These are phyloP conservation scores for Orbilia blumenaviensis DNA, from an alignment of 2,329 filamentous ascomycete genomes.

Conservation along the genomic window DNA sequence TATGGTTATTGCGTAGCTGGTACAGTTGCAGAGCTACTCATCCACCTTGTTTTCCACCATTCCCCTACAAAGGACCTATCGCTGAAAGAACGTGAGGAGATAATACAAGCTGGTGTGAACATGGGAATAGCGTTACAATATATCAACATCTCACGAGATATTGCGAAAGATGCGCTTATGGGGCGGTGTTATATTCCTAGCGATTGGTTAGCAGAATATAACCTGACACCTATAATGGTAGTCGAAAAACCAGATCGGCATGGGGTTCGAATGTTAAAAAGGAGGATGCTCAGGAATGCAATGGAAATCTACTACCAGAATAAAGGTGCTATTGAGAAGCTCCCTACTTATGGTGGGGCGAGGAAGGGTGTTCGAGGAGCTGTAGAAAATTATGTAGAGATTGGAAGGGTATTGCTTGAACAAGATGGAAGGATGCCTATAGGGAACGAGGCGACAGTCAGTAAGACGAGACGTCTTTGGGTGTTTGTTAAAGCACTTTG, in stretches of 20 bases:
- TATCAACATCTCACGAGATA: slow-evolving; percentile 78
- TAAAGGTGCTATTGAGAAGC: slow-evolving; percentile 68
- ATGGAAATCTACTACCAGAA: slow-evolving; percentile 70
- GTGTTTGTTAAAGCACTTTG: slow-evolving; percentile 70
- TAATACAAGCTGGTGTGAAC: slow-evolving; percentile 68
- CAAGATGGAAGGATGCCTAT: slow-evolving; percentile 33
- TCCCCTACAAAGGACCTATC: slow-evolving; percentile 57
- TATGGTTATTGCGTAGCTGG: slow-evolving; percentile 77
- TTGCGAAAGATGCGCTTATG: slow-evolving; percentile 72
- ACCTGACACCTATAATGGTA: slow-evolving; percentile 67
- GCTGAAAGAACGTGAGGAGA: slow-evolving; percentile 60
- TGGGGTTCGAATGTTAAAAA: slow-evolving; percentile 66
- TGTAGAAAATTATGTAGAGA: slow-evolving; percentile 80
- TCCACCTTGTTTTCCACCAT: slow-evolving; percentile 73
- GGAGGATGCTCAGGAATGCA: slow-evolving; percentile 69
- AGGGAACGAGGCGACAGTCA: slow-evolving; percentile 59
- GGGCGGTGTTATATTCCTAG: slow-evolving; percentile 74
- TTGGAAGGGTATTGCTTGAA: slow-evolving; percentile 70
- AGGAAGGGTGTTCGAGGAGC: slow-evolving; percentile 73
- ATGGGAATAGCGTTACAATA: slow-evolving; percentile 82
- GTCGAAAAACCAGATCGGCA: slow-evolving; percentile 64
- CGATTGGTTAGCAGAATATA: slow-evolving; percentile 70
- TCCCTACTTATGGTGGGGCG: slow-evolving; percentile 67
- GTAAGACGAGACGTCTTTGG: slow-evolving; percentile 63
- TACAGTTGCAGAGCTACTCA: slow-evolving; percentile 74